Percentiles rank a stretch among this genome's conserved stretches.
These are phyloP conservation scores for Thraustotheca clavata DNA, from an alignment of 352 stramenopile genomes.

Conservation along the genomic window DNA sequence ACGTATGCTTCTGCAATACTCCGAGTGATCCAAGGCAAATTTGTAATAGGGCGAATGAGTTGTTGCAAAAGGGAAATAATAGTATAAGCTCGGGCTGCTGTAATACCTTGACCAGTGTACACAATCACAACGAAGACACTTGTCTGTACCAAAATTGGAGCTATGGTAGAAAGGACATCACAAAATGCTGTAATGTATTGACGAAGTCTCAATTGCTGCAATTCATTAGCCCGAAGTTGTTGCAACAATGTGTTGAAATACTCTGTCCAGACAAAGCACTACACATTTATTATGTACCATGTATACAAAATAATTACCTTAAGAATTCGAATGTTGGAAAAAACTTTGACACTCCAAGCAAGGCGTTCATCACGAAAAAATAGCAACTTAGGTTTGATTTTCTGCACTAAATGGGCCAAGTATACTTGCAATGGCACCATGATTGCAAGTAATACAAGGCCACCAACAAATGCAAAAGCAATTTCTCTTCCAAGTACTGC, in stretches of 20 bases:
- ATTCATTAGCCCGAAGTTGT: constrained; percentile 45
- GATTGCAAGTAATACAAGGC: constrained; percentile 53
- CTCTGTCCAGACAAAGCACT: constrained; percentile 52
- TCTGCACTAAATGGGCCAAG: constrained; percentile 69
- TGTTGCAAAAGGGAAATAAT: constrained; percentile 80
- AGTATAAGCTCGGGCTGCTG: constrained; percentile 73
- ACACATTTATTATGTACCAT: too few species aligned
- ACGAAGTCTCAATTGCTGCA: constrained; percentile 52
- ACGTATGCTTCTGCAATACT: constrained; percentile 79
- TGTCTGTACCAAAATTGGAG: constrained; percentile 79
- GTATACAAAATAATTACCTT: constrained; percentile 52
- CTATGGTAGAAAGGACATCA: constrained; percentile 88
- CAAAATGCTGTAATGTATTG: constrained; percentile 87
- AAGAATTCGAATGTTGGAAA: constrained; percentile 66
- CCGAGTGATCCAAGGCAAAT: constrained; percentile 89
- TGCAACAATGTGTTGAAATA: constrained; percentile 42
- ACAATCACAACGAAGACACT: constrained; percentile 74
- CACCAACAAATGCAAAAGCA: constrained; percentile 77
- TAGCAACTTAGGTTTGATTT: constrained; percentile 61
- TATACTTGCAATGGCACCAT: constrained; percentile 83
- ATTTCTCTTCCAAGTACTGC: constrained; percentile 64
- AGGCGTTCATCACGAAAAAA: constrained; percentile 74
- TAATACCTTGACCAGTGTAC: constrained; percentile 57
- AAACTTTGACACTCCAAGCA: constrained; percentile 44
- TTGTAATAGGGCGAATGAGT: constrained; percentile 88